Conservation (phyloP, 495 filamentous ascomycete genomes). For the Xylaria longipes region DNA sequence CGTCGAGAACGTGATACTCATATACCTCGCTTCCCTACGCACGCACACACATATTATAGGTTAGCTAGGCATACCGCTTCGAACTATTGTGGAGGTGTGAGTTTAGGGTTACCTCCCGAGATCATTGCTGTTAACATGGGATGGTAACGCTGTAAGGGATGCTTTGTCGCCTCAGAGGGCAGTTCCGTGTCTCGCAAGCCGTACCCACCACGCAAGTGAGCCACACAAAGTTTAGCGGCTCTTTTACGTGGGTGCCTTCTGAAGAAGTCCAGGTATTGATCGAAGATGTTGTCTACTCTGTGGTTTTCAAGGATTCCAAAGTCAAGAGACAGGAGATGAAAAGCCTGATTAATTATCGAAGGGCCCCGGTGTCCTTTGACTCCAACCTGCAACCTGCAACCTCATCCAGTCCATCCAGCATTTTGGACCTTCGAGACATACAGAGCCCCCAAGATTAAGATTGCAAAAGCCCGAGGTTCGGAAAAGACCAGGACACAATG, state of each 20-base stretch:
- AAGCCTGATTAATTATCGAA: background rate
- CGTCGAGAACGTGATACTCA: too few relatives aligned
- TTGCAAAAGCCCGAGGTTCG: background rate
- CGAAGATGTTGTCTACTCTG: background rate
- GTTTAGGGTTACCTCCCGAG: background rate
- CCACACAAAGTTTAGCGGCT: background rate
- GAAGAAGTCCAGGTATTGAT: background rate
- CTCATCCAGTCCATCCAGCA: background rate
- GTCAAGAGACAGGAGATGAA: background rate
- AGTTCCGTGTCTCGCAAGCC: background rate
- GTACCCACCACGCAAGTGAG: background rate
- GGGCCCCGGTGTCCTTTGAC: background rate
- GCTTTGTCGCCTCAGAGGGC: background rate
- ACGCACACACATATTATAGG: too few relatives aligned
- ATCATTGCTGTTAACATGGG: background rate
- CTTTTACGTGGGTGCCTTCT: background rate
- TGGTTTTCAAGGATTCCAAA: background rate
- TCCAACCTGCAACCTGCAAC: background rate
- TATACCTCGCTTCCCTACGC: too few relatives aligned
- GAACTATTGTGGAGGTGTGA: background rate
- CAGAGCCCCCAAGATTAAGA: background rate
- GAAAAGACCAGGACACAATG: background rate
- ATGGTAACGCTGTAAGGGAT: background rate
- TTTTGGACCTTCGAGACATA: background rate
- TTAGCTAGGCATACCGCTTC: too few relatives aligned